These are phyloP conservation scores for Verticillium tricorpus DNA, from an alignment of 2,329 filamentous ascomycete species.

Conservation along the genomic window DNA sequence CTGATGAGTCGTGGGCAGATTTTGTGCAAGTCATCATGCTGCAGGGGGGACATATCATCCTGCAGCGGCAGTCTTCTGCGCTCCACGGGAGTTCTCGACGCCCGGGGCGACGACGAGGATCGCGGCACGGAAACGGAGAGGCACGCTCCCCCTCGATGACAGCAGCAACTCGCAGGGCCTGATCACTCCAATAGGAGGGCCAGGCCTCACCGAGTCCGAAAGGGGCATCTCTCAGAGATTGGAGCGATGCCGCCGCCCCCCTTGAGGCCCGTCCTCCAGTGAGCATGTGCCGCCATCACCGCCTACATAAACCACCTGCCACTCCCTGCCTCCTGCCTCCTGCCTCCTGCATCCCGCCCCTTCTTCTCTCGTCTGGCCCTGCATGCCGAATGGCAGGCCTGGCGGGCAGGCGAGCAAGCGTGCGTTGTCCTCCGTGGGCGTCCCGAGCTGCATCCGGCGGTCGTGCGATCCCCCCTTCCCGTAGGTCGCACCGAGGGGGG, in stretches of 20 bases:
- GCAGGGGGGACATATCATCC: not conserved
- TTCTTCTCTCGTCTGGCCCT: not conserved
- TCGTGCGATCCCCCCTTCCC: not conserved
- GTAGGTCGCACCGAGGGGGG: not conserved
- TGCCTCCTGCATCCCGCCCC: not conserved
- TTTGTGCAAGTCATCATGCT: not conserved
- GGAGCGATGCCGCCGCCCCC: not conserved
- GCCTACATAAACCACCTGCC: not conserved
- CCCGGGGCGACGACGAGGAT: not conserved
- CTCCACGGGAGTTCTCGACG: not conserved
- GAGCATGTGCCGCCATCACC: not conserved
- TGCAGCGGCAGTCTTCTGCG: not conserved
- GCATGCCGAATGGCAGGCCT: no score
- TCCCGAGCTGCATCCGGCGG: not conserved
- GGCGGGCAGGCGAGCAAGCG: not conserved
- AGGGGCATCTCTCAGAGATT: not conserved
- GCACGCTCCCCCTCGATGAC: not conserved
- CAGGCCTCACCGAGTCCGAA: constrained; percentile 1
- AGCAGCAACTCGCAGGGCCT: not conserved
- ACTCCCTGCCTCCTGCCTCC: not conserved
- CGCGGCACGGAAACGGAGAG: not conserved
- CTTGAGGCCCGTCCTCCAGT: not conserved
- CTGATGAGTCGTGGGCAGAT: not conserved
- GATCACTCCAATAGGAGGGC: not conserved
- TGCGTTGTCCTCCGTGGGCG: not conserved